phyloP scores from a whole-genome alignment of 2,329 filamentous ascomycete genomes.

The Trichoderma atrobrunneum region DNA sequence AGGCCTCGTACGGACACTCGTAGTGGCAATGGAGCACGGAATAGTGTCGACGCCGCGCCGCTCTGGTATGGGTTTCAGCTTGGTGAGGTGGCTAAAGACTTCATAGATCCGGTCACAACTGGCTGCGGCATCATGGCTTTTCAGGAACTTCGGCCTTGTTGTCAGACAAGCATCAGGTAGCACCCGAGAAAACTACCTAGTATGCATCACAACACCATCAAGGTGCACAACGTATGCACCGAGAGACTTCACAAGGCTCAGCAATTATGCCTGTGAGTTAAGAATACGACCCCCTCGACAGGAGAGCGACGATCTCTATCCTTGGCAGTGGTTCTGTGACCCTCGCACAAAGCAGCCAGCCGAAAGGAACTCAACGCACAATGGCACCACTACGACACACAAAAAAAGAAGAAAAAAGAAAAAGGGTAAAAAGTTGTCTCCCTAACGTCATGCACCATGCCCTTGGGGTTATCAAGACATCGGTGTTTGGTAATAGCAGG shows the following conservation, averaged over 20 bases:
- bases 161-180: neutral
- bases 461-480: constrained; percentile 39
- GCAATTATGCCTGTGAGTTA: neutral
- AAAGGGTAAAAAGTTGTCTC: constrained; percentile 39
- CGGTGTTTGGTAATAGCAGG: constrained; percentile 60
- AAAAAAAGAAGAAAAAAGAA: neutral
- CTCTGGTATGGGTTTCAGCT: neutral
- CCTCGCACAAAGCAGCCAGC: neutral
- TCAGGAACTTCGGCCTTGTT: neutral
- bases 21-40: neutral
- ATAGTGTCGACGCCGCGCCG: neutral
- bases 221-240: neutral
- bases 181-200: neutral
- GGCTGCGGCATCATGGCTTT: neutral
- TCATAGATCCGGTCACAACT: neutral
- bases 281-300: neutral
- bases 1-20: neutral
- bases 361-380: neutral
- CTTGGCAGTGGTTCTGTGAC: neutral
- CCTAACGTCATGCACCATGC: constrained; percentile 56
- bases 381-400: neutral
- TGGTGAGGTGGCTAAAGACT: neutral
- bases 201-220: neutral
- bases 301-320: neutral
- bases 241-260: neutral